Base-by-base conservation (phyloP, 371 early-diverging fungal species). In the Syncephalastrum contaminatum region DNA sequence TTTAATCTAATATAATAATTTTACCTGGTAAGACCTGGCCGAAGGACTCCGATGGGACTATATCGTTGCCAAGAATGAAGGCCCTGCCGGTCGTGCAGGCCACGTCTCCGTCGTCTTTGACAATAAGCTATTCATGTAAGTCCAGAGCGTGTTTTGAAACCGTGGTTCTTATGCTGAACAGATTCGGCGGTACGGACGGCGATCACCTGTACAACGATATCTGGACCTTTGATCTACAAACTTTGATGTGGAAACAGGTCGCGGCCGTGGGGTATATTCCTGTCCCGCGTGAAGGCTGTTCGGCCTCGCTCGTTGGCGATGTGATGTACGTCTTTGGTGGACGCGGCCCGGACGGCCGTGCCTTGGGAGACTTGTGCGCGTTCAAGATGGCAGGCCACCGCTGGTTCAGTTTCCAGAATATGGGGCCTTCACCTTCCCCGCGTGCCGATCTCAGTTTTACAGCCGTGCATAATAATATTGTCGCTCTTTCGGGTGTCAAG, bases 271-370 rank as follows among this genome's bases (percentile, higher is more conserved):
- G 90, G 0, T 82, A 76, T 16, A 72, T 80, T 18, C 91, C 91
- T 18, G 69, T 80, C 6, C 79, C 88, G 43, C 81, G 91, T 50
- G 83, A 87, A 51, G 78, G 83, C 2, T 86, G 86, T 62, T 81
- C 85, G 3, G 67, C 86, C 42, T 67, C 85, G 4, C 75, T 89
- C n/a, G 82, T 85, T 0, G 89, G 87, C 42, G 89, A 88, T 67
- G 83, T 84, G 25, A 82, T 91, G 58, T 89, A 88, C 56, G 76
- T 91, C 21, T 80, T 87, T 69, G 91, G 91, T 53, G 91, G 91
- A 12, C 77, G 82, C 41, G 73, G 77, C 19, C 67, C 81, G 14
- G 76, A 82, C 39, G 86, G 84, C 21, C 66, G 81, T 55, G 78
- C 83, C 40, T 58, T 87, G 21, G 82, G 81, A 40, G 90, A 91